Conservation (phyloP, 345 rosid species). For the Passiflora organensis region DNA sequence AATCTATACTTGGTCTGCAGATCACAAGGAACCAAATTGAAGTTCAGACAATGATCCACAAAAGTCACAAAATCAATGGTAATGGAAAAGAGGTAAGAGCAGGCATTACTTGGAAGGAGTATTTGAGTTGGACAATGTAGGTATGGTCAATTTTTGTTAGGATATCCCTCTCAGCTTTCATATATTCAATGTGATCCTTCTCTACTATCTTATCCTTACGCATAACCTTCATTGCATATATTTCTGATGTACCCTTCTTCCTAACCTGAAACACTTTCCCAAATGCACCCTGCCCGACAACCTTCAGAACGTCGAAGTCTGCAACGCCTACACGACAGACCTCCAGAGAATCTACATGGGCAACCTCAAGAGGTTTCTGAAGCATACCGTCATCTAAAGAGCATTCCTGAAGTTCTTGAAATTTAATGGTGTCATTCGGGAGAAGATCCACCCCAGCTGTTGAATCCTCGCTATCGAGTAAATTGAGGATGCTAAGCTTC, state of each 20-base stretch:
- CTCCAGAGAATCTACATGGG: conserved; percentile 20
- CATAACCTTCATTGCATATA: conserved; percentile 98
- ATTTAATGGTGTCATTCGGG: conserved; percentile 22
- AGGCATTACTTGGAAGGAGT: conserved; percentile 73
- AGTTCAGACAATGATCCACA: background rate
- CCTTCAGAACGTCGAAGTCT: conserved; percentile 79
- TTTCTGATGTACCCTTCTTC: conserved; percentile 73
- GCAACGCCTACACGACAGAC: conserved; percentile 51
- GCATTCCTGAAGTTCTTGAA: conserved; percentile 33
- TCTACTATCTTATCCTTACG: conserved; percentile 89
- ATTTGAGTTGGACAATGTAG: conserved; percentile 80
- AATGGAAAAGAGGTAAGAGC: background rate
- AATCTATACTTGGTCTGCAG: conserved; percentile 86
- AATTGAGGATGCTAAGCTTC: conserved; percentile 59
- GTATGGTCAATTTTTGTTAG: conserved; percentile 81
- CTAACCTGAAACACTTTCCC: conserved; percentile 92
- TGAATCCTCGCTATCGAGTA: conserved; percentile 44
- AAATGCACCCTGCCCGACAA: conserved; percentile 95
- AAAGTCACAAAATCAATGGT: too few relatives aligned
- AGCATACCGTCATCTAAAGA: conserved; percentile 22
- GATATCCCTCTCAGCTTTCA: conserved; percentile 94
- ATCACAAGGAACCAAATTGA: conserved; percentile 14
- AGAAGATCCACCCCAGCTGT: conserved; percentile 39
- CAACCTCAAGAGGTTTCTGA: conserved; percentile 22
- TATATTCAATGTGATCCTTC: conserved; percentile 87